Conservation (phyloP, 441 rosid species). For the Capsella rubella region DNA sequence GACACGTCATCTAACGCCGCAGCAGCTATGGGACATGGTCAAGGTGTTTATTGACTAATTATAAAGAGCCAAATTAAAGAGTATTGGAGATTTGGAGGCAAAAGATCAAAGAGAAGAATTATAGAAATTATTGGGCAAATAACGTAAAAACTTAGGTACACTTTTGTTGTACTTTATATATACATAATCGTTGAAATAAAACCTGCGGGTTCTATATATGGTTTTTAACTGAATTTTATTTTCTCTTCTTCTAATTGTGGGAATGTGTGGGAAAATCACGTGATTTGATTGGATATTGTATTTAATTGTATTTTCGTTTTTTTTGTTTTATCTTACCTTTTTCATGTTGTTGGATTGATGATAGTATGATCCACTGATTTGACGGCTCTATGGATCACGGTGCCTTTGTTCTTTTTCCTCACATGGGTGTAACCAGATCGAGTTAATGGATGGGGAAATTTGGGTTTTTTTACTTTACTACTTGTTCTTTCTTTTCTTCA, state of each 20-base stretch:
- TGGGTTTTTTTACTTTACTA: slow-evolving; percentile 1
- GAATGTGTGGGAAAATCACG: slow-evolving; percentile 30
- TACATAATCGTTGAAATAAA: slow-evolving; percentile 34
- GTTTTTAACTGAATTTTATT: slow-evolving; percentile 1
- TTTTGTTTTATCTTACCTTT: neutral
- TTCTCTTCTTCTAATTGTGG: slow-evolving; percentile 33
- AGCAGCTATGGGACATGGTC: slow-evolving; percentile 45
- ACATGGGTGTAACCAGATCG: slow-evolving; percentile 45
- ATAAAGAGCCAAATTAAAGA: neutral
- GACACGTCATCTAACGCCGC: slow-evolving; percentile 54
- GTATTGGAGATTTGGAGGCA: neutral
- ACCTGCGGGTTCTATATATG: slow-evolving; percentile 14
- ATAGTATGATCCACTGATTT: slow-evolving; percentile 28
- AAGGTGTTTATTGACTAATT: slow-evolving; percentile 45
- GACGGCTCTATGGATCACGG: slow-evolving; percentile 23
- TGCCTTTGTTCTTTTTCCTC: slow-evolving; percentile 39
- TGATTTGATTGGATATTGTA: slow-evolving; percentile 38
- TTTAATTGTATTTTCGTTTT: neutral
- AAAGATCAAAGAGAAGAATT: neutral
- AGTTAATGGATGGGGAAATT: slow-evolving; percentile 26
- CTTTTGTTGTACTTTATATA: slow-evolving; percentile 42
- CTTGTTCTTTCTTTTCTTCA: neutral
- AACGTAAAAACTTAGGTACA: slow-evolving; percentile 37
- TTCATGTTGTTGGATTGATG: slow-evolving; percentile 6
- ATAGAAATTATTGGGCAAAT: slow-evolving; percentile 14